Evolutionary conservation across 2,329 filamentous ascomycete species (phyloP).

Genomic region (Aaosphaeria pasadenensis): DNA sequence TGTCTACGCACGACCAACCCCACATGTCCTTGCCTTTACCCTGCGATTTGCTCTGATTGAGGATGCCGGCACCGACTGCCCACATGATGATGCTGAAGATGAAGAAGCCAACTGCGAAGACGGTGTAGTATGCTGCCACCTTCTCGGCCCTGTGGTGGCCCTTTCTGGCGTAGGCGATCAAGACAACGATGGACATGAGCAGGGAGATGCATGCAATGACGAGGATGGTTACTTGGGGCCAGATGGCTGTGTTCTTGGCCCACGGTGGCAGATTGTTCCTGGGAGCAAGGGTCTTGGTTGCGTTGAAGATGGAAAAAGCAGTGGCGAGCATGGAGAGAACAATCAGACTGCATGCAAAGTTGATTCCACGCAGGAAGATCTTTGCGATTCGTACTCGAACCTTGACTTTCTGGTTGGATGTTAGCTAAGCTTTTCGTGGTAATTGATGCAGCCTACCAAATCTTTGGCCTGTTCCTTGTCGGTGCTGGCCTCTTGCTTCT

Average conservation of each 20-base stretch:
- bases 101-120: conserved; percentile 92
- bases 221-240: conserved; percentile 87
- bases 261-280: conserved; percentile 83
- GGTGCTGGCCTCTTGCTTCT: conserved; percentile 77
- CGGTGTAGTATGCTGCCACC: conserved; percentile 89
- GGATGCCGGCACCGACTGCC: conserved; percentile 78
- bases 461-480: conserved; percentile 87
- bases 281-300: conserved; percentile 70
- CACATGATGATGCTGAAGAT: conserved; percentile 91
- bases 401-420: conserved; percentile 74
- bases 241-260: conserved; percentile 74
- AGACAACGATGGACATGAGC: conserved; percentile 72
- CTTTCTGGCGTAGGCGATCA: conserved; percentile 82
- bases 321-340: conserved; percentile 85
- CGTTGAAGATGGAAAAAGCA: conserved; percentile 90
- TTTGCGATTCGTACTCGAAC: conserved; percentile 88
- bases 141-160: conserved; percentile 89
- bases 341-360: conserved; percentile 95
- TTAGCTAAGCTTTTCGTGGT: conserved; percentile 27
- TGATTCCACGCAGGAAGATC: conserved; percentile 89
- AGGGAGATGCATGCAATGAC: conserved; percentile 78
- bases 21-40: conserved; percentile 84
- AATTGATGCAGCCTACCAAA: conserved; percentile 60
- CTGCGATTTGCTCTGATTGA: conserved; percentile 74
- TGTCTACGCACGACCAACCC: conserved; percentile 97